These are phyloP conservation scores for Claviceps purpurea DNA, from an alignment of 2,329 filamentous ascomycete species.

Conservation along the genomic window DNA sequence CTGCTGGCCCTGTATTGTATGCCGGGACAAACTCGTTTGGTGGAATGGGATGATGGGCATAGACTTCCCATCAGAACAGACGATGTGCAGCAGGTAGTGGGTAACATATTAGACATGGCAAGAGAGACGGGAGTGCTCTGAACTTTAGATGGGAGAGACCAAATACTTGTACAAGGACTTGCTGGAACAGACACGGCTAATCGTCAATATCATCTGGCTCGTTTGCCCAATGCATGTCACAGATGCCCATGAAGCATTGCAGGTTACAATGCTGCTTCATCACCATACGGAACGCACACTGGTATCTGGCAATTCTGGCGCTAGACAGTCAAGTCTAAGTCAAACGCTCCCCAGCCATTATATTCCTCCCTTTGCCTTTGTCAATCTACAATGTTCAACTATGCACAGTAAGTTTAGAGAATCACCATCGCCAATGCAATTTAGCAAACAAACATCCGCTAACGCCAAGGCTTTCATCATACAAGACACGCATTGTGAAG, in stretches of 20 bases:
- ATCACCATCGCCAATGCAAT: constrained; percentile 1
- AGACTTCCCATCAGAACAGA: constrained; percentile 53
- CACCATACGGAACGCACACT: not conserved
- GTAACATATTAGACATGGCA: constrained; percentile 15
- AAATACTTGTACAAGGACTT: too few relatives aligned
- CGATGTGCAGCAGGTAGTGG: constrained; percentile 41
- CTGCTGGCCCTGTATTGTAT: constrained; percentile 49
- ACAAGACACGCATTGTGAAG: not conserved
- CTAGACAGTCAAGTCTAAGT: not conserved
- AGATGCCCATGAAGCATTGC: not conserved
- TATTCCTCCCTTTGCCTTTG: not conserved
- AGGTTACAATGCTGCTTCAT: not conserved
- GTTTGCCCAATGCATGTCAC: not conserved
- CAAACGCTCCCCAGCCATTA: not conserved
- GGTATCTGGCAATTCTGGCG: not conserved
- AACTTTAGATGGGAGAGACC: not conserved
- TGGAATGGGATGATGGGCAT: constrained; percentile 66
- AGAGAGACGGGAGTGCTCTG: constrained; percentile 4
- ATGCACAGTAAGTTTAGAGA: not conserved
- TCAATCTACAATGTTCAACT: not conserved
- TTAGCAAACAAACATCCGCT: constrained; percentile 1
- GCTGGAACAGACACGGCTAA: not conserved
- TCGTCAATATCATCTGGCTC: not conserved
- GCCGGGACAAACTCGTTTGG: constrained; percentile 34
- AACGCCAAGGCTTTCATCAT: constrained; percentile 2